Conservation (phyloP, 2,329 filamentous ascomycete genomes). For the Endoconidiophora polonica region DNA sequence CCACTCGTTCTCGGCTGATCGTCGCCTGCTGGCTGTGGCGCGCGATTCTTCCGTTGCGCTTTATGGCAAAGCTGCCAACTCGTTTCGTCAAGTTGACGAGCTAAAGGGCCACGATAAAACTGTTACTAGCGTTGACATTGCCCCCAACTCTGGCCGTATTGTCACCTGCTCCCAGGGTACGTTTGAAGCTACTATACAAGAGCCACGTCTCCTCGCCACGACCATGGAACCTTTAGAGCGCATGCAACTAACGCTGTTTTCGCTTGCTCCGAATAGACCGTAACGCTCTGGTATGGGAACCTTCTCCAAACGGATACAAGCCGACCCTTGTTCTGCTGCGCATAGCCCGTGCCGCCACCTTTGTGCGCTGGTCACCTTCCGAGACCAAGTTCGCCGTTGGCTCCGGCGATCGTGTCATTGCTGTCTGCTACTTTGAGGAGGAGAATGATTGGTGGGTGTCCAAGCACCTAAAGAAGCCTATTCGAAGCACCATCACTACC, state of each 20-base stretch:
- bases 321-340: conserved; percentile 91
- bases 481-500: conserved; percentile 89
- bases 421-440: conserved; percentile 96
- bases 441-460: conserved; percentile 99
- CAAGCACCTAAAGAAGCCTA: conserved; percentile 98
- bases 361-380: conserved; percentile 90
- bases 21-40: conserved; percentile 72
- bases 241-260: not conserved
- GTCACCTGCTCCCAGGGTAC: conserved; percentile 92
- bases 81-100: conserved; percentile 77
- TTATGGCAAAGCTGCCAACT: conserved; percentile 54
- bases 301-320: conserved; percentile 82
- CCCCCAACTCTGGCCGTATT: conserved; percentile 75
- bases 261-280: conserved; percentile 44
- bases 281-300: conserved; percentile 96
- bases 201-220: not conserved
- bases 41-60: conserved; percentile 83
- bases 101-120: conserved; percentile 94
- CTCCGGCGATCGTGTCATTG: conserved; percentile 86
- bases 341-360: conserved; percentile 92
- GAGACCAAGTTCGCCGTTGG: conserved; percentile 97
- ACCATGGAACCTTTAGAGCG: not conserved
- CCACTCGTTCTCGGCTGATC: conserved; percentile 94
- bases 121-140: conserved; percentile 91
- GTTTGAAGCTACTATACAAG: not conserved